These are phyloP conservation scores for Tetraselmis chui DNA, from an alignment of 139 green algal genomes.

Conservation along the genomic window DNA sequence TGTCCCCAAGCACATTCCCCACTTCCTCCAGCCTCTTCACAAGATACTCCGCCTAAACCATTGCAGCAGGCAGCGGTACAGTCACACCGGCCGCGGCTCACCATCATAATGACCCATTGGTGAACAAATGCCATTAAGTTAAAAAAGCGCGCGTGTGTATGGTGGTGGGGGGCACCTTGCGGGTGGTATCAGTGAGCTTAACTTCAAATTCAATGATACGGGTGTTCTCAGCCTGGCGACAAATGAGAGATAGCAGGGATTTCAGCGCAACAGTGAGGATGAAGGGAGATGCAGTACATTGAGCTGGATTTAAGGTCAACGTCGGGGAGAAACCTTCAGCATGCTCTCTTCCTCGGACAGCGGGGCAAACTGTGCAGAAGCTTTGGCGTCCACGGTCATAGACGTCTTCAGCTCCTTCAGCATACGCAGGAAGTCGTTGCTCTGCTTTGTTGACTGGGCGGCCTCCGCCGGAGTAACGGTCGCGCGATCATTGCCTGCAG, in stretches of 20 bases:
- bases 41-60: conserved; percentile 46
- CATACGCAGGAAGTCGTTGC: conserved; percentile 56
- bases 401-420: conserved; percentile 58
- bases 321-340: too few relatives aligned
- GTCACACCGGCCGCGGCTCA: too few relatives aligned
- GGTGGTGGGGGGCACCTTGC: conserved; percentile 21
- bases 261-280: too few relatives aligned
- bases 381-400: conserved; percentile 21
- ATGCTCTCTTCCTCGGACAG: conserved; percentile 30
- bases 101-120: too few relatives aligned
- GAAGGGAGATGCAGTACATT: too few relatives aligned
- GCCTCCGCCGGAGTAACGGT: conserved; percentile 58
- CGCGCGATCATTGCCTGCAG: conserved; percentile 36
- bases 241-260: too few relatives aligned
- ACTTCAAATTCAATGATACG: conserved; percentile 26
- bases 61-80: conserved; percentile 10
- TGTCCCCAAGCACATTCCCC: conserved; percentile 48
- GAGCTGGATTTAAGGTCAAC: too few relatives aligned
- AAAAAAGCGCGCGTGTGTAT: background rate
- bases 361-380: conserved; percentile 25
- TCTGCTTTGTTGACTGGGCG: conserved; percentile 43
- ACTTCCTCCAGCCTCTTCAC: conserved; percentile 56
- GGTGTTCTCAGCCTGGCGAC: background rate
- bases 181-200: conserved; percentile 34
- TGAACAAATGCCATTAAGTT: too few relatives aligned